Conservation (phyloP, 495 filamentous ascomycete genomes). For the Pseudomonodictys pantanalensis region DNA sequence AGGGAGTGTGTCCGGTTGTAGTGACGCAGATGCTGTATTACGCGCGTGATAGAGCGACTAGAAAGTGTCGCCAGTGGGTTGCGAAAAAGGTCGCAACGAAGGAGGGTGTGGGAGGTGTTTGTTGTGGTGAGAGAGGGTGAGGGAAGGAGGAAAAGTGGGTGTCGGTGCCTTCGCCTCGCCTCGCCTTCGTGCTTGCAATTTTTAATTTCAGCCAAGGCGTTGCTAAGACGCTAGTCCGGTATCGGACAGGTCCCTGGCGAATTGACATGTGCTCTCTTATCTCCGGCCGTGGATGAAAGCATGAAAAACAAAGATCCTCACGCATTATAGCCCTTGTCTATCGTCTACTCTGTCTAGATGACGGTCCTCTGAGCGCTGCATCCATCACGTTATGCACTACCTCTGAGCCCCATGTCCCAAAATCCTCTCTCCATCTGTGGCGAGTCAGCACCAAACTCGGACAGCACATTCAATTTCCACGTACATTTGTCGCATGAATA, state of each 20-base stretch:
- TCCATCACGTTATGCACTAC: conserved; percentile 24
- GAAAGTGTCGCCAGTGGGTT: conserved; percentile 22
- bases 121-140: neutral
- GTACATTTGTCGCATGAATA: conserved; percentile 76
- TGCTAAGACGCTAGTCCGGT: conserved; percentile 3
- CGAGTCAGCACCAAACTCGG: conserved; percentile 1
- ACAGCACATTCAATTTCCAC: too few relatives aligned
- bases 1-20: conserved; percentile 12
- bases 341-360: neutral
- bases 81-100: conserved; percentile 36
- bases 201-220: conserved; percentile 1
- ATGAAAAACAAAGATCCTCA: too few relatives aligned
- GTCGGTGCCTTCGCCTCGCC: neutral
- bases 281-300: too few relatives aligned
- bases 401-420: conserved; percentile 71
- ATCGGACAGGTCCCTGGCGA: too few relatives aligned
- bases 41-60: conserved; percentile 7
- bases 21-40: too few relatives aligned
- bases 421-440: conserved; percentile 78
- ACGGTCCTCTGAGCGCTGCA: neutral
- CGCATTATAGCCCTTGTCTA: neutral
- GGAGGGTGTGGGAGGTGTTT: neutral
- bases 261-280: too few relatives aligned
- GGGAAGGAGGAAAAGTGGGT: neutral
- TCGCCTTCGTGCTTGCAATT: neutral